phyloP scores from a whole-genome alignment of 2,329 filamentous ascomycete genomes.

The Blumeria graminis region DNA sequence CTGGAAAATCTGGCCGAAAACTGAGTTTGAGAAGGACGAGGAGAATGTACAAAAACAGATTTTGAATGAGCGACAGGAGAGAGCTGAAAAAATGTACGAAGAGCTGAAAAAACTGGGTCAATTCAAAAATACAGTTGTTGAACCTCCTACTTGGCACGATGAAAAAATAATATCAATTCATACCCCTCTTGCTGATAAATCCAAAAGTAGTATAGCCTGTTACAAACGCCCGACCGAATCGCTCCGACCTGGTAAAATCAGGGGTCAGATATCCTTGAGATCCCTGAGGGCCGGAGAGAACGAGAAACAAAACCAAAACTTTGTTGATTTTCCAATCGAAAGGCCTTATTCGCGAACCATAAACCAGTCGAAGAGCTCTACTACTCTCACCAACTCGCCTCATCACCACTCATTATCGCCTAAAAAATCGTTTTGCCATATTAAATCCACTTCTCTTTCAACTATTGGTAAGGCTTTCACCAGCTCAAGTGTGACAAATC shows the following conservation, averaged over 20 bases:
- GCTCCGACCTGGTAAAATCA: constrained; percentile 1
- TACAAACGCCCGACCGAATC: neutral
- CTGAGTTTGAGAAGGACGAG: constrained; percentile 12
- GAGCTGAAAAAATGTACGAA: constrained; percentile 26
- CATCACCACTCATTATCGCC: neutral
- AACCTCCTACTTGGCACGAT: constrained; percentile 2
- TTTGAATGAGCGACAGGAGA: constrained; percentile 19
- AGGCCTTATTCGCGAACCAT: neutral
- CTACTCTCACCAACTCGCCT: neutral
- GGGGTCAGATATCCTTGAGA: neutral
- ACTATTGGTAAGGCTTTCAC: constrained; percentile 7
- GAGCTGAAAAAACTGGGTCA: constrained; percentile 28
- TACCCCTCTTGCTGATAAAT: constrained; percentile 5
- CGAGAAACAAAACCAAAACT: neutral
- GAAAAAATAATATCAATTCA: neutral
- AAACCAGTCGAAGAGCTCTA: neutral
- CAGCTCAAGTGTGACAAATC: neutral
- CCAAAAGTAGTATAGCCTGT: constrained; percentile 12
- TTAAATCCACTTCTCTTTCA: constrained; percentile 6
- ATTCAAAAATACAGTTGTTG: constrained; percentile 11
- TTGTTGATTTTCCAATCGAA: neutral
- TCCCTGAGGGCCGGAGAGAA: neutral
- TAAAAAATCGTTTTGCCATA: neutral
- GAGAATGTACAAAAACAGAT: constrained; percentile 21
- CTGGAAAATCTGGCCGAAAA: constrained; percentile 19